Percentiles rank a stretch among this genome's conserved stretches.
phyloP scores from a whole-genome alignment of 371 early-diverging fungal species.

The Sporodiniella umbellata region DNA sequence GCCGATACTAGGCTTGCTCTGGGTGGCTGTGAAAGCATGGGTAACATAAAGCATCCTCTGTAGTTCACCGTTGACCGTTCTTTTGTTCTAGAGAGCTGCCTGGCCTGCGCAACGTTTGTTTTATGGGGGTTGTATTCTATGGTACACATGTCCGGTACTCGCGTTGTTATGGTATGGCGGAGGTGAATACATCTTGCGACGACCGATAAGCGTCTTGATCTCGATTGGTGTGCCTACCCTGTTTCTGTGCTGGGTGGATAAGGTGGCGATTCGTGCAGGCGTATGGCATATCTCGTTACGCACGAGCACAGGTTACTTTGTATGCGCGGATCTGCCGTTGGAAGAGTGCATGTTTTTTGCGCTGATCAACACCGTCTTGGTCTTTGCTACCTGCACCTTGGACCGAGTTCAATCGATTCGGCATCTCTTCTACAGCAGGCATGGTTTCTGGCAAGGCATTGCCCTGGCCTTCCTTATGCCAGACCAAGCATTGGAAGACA shows the following conservation, averaged over 20 bases:
- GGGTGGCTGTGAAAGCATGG: slow-evolving; percentile 36
- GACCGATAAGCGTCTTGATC: slow-evolving; percentile 20
- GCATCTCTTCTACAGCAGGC: slow-evolving; percentile 15
- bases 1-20: slow-evolving; percentile 31
- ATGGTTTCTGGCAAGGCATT: neutral
- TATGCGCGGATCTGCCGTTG: slow-evolving; percentile 47
- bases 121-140: slow-evolving; percentile 54
- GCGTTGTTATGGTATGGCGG: slow-evolving; percentile 56
- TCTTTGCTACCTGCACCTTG: slow-evolving; percentile 57
- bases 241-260: slow-evolving; percentile 55
- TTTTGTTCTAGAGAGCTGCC: slow-evolving; percentile 19
- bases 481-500: slow-evolving; percentile 21
- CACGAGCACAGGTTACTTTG: slow-evolving; percentile 46
- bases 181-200: slow-evolving; percentile 51
- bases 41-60: slow-evolving; percentile 26
- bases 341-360: slow-evolving; percentile 64
- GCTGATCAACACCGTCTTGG: slow-evolving; percentile 53
- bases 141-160: slow-evolving; percentile 54
- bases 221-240: slow-evolving; percentile 44
- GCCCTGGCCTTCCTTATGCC: slow-evolving; percentile 26
- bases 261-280: slow-evolving; percentile 47
- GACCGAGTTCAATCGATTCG: slow-evolving; percentile 48
- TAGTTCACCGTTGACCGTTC: no score
- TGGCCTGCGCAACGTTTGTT: slow-evolving; percentile 44
- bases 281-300: slow-evolving; percentile 53